Percentiles rank a stretch among this genome's conserved stretches.
phyloP scores from a whole-genome alignment of 208 protist species.

The Crithidia bombi region DNA sequence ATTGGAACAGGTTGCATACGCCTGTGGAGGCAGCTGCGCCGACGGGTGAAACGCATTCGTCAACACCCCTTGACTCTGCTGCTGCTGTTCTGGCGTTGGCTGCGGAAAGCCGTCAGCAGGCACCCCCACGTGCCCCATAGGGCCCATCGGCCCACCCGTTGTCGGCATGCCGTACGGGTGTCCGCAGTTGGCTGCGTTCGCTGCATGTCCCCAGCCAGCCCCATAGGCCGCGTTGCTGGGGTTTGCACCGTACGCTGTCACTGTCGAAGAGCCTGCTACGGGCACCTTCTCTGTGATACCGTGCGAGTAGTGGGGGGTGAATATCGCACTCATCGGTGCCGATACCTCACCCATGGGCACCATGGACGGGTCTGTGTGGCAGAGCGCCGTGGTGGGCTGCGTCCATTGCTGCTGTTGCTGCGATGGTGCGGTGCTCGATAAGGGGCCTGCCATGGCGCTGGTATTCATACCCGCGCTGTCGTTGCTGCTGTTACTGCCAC shows the following conservation, averaged over 20 bases:
- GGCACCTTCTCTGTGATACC: neutral
- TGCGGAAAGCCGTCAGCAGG: neutral
- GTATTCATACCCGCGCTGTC: too few relatives aligned
- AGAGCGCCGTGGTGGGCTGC: neutral
- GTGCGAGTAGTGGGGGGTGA: neutral
- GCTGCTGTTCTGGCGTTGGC: conserved; percentile 2
- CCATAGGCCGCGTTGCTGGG: neutral
- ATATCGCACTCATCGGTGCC: conserved; percentile 1
- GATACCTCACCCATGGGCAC: neutral
- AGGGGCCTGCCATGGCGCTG: neutral
- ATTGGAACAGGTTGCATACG: neutral
- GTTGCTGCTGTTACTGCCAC: conserved; percentile 6
- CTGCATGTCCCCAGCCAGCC: neutral
- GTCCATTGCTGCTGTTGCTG: neutral
- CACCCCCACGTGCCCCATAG: neutral
- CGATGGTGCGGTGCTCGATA: neutral
- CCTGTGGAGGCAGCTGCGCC: neutral
- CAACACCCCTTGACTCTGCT: neutral
- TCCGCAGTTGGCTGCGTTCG: too few relatives aligned
- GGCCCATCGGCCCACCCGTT: neutral
- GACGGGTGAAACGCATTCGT: neutral
- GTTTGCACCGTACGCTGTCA: conserved; percentile 2
- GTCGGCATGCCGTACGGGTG: neutral
- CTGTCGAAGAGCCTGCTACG: neutral
- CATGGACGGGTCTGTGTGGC: neutral